Evolutionary conservation across 108 stramenopile species (phyloP).

Genomic region (Pseudonitzschia multiseries): DNA sequence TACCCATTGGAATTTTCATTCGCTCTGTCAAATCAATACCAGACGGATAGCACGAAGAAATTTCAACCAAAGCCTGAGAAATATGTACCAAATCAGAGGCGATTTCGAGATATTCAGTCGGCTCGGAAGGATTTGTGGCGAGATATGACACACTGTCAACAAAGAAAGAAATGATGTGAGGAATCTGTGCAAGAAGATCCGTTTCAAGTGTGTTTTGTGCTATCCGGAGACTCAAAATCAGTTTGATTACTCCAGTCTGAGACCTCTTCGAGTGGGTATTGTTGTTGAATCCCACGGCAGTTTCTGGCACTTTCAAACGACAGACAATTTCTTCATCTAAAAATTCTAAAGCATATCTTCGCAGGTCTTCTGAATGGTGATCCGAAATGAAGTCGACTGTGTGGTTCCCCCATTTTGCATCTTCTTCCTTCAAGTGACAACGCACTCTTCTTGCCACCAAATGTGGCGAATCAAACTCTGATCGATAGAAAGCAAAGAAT

Average conservation of each 20-base stretch:
- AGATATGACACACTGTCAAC: background rate
- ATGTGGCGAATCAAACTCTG: constrained; percentile 2
- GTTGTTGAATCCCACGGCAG: background rate
- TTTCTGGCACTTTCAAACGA: background rate
- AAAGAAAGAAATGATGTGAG: constrained; percentile 11
- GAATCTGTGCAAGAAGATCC: background rate
- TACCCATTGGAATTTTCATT: background rate
- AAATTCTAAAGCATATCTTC: background rate
- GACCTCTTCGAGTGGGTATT: background rate
- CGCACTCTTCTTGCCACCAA: constrained; percentile 4
- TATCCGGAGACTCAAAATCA: constrained; percentile 16
- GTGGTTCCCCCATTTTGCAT: background rate
- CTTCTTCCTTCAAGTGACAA: background rate
- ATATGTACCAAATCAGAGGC: background rate
- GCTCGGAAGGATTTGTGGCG: background rate
- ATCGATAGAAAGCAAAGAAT: background rate
- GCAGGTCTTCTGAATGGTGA: constrained; percentile 16
- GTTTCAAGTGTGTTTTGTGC: background rate
- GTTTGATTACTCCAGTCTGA: constrained; percentile 5
- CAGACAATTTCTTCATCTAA: background rate
- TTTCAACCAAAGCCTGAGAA: constrained; percentile 1
- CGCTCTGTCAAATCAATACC: background rate
- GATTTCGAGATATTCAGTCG: constrained; percentile 13
- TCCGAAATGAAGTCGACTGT: constrained; percentile 20
- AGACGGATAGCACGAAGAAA: constrained; percentile 9